phyloP scores from a whole-genome alignment of 2,329 filamentous ascomycete species.

The Pseudopithomyces chartarum region DNA sequence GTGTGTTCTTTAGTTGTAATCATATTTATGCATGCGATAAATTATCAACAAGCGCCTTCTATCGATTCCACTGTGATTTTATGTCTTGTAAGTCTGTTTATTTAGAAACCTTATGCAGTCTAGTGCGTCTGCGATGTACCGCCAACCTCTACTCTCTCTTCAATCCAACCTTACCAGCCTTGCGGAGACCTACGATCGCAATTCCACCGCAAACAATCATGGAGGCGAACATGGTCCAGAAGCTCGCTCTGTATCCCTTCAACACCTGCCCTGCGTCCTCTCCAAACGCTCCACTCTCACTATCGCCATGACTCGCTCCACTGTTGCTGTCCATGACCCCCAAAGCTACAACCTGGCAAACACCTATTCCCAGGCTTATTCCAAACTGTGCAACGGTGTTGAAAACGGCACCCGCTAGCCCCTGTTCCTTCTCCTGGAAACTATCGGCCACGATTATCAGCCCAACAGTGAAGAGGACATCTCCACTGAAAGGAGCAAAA shows the following conservation, averaged over 20 bases:
- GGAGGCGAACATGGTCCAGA: slow-evolving; percentile 33
- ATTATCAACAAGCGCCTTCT: too few relatives aligned
- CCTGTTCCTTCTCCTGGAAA: slow-evolving; percentile 63
- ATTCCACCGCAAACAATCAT: slow-evolving; percentile 28
- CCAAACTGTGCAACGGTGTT: slow-evolving; percentile 64
- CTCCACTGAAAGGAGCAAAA: slow-evolving; percentile 49
- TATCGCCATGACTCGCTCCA: neutral
- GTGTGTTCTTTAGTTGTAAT: too few relatives aligned
- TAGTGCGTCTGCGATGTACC: too few relatives aligned
- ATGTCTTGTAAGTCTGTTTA: neutral
- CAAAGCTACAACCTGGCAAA: slow-evolving; percentile 4
- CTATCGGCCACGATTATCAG: slow-evolving; percentile 59
- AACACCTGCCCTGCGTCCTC: neutral
- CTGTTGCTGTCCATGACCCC: slow-evolving; percentile 1
- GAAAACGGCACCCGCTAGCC: slow-evolving; percentile 66
- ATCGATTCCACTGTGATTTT: too few relatives aligned
- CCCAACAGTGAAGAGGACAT: slow-evolving; percentile 62
- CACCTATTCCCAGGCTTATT: slow-evolving; percentile 3
- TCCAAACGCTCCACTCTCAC: neutral
- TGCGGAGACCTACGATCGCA: slow-evolving; percentile 29
- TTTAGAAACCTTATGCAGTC: neutral
- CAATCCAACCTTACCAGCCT: slow-evolving; percentile 30
- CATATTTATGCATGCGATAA: too few relatives aligned
- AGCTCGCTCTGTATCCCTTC: slow-evolving; percentile 25
- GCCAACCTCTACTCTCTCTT: slow-evolving; percentile 28